Evolutionary conservation across 2,329 filamentous ascomycete species (phyloP), one percentile per base, ranked within the genome.

Genomic region (Aspergillus quadricinctus): DNA sequence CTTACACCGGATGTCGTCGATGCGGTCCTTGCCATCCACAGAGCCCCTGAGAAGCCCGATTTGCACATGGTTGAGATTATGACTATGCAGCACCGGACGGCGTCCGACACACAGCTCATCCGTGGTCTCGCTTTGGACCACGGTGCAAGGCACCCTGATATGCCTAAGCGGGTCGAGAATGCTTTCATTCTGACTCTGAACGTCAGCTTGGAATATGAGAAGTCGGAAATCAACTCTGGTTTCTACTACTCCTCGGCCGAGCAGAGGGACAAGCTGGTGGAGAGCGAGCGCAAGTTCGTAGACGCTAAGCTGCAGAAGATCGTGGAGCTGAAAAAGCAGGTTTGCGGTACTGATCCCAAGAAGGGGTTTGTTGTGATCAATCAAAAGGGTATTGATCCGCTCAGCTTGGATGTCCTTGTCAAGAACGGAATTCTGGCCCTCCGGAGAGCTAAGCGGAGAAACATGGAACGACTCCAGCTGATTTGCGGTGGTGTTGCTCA

Each of bases 51-150:
- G 61, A 97, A 97, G 80, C 95, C 95, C 55, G 94, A 99, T 77
- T 78, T 99, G 70, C 93, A 97, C 81, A 99, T 99, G 94, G 84
- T 99, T 64, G 94, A 99, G 78, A 97, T 99, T 69, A 99, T 99
- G 94, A 97, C 96, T 75, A 97, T 99, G 93, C 94, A 99, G 80
- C 94, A 99, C 80, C 89, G 93, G 66, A 92, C 90, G 52, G 92
- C 93, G 57, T 90, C 94, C 31, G 94, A 99, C 75, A 99, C 94
- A 56, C 92, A 96, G 76, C 85, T 99, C 57, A 97, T 99, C 75
- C 87, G 89, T 63, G 94, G 94, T 58, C 82, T 99, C 57, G 94
- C 91, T 9, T 80, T 99, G 59, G 94, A 99, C 70, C 94, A 99
- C 75, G 94, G 94, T 64, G 92, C 94, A 11, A 86, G 94, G 70